Evolutionary conservation across 1,284 basidiomycete genomes (phyloP), one percentile per base, ranked within the genome.

Genomic region (Entoloma clypeatum): DNA sequence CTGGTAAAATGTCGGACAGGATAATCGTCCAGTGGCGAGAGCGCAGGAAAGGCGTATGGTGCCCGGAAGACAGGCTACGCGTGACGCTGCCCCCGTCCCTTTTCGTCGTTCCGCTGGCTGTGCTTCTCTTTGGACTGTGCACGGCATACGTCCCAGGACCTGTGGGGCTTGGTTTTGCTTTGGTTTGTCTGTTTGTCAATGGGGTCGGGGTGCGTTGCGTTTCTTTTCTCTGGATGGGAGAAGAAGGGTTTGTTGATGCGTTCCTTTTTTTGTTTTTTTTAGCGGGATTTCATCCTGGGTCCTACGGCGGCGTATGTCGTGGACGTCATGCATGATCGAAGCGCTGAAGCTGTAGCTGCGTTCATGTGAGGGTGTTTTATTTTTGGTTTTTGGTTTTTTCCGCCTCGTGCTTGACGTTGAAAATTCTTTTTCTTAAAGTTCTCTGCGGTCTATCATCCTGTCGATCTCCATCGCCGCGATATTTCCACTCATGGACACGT

Each of bases 191-290:
- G 7, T 68, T 67, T 29, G 26, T 62, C n/a, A 64, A 66, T 36
- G 70, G 68, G 0, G 29, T 65, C 10, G 68, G 64, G 34, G 75
- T 77, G 45, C 30, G 72, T 64, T 11, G 16, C 13, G 2, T 16
- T 2, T 16, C 11, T 22, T 35, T 2, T 4, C 24, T 17, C 24
- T 29, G 8, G 11, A 26, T 26, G 25, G 25, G 25, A 8, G 29
- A 31, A 7, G 14, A 13, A 1, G 5, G 5, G 22, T 25, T 9
- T 29, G 2, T 13, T 18, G 16, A 16, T 21, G 16, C 17, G 6
- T 27, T 39, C 21, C 13, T 16, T 16, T n/a, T 26, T n/a, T 18
- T 10, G 5, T 23, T 27, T 24, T 32, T n/a, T 24, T 9, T 32
- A 64, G 63, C 53, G 59, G 22, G 59, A 62, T 29, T 46, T 62